These are phyloP conservation scores for Colletotrichum sojae DNA, from an alignment of 2,329 filamentous ascomycete genomes.

Conservation along the genomic window DNA sequence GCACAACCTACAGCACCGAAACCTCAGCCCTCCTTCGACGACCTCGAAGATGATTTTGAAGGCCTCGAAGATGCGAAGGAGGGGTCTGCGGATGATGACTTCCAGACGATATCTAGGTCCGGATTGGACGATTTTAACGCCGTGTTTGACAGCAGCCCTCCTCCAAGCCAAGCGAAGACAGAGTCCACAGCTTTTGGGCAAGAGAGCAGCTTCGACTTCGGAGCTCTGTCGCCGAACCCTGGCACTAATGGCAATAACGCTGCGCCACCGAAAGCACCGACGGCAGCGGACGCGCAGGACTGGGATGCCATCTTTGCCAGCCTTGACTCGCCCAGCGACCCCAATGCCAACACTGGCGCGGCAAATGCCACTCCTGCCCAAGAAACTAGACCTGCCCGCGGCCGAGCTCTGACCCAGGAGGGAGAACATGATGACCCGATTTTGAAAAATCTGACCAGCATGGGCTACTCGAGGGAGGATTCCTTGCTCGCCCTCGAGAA, in stretches of 20 bases:
- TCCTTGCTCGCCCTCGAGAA: constrained; percentile 89
- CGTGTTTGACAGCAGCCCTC: constrained; percentile 81
- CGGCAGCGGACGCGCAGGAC: constrained; percentile 74
- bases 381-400: constrained; percentile 53
- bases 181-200: constrained; percentile 67
- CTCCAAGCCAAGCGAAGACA: constrained; percentile 67
- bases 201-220: constrained; percentile 73
- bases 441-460: constrained; percentile 87
- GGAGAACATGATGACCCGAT: constrained; percentile 93
- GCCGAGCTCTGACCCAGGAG: constrained; percentile 79
- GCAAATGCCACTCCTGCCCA: constrained; percentile 23
- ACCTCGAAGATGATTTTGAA: constrained; percentile 85
- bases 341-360: constrained; percentile 41
- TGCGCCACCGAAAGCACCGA: constrained; percentile 52
- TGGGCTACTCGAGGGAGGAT: constrained; percentile 85
- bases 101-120: constrained; percentile 80
- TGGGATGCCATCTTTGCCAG: constrained; percentile 96
- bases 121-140: constrained; percentile 85
- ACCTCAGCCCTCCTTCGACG: constrained; percentile 74
- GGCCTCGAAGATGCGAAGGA: constrained; percentile 89
- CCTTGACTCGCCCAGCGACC: constrained; percentile 70
- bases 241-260: constrained; percentile 53
- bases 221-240: constrained; percentile 57
- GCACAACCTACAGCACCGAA: constrained; percentile 43
- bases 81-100: constrained; percentile 83